Evolutionary conservation across 148 eudicot species (phyloP).

Genomic region (Persicaria tinctoria): DNA sequence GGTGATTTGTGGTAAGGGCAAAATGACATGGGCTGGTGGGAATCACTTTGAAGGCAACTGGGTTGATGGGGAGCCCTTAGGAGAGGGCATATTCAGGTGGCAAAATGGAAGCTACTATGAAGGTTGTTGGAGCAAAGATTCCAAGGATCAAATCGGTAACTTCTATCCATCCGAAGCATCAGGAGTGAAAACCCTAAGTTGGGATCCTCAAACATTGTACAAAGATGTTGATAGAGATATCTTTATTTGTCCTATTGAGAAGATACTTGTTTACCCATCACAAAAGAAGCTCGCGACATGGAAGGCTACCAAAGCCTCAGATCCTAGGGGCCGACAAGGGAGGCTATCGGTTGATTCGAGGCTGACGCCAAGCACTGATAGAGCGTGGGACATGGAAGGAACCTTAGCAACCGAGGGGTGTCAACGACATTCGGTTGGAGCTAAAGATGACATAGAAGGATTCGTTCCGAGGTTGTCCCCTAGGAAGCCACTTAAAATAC

Average conservation of each 20-base stretch:
- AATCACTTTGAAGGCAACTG: slow-evolving; percentile 64
- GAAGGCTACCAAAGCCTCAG: slow-evolving; percentile 50
- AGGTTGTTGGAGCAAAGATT: slow-evolving; percentile 73
- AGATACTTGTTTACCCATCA: slow-evolving; percentile 60
- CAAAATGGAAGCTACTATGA: slow-evolving; percentile 56
- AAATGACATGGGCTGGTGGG: slow-evolving; percentile 62
- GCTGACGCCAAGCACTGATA: slow-evolving; percentile 23
- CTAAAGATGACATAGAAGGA: neutral
- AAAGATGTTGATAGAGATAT: slow-evolving; percentile 32
- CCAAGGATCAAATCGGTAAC: slow-evolving; percentile 45
- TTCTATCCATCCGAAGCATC: slow-evolving; percentile 30
- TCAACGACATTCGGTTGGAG: neutral
- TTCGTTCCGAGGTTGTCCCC: slow-evolving; percentile 24
- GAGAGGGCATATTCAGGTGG: slow-evolving; percentile 71
- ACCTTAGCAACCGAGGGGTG: slow-evolving; percentile 16
- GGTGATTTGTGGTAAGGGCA: slow-evolving; percentile 51
- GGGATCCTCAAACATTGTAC: slow-evolving; percentile 75
- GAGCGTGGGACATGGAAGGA: slow-evolving; percentile 41
- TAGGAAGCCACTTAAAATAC: slow-evolving; percentile 57
- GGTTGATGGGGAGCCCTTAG: slow-evolving; percentile 71
- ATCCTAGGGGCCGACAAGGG: slow-evolving; percentile 35
- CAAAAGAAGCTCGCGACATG: slow-evolving; percentile 76
- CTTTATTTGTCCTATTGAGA: slow-evolving; percentile 46
- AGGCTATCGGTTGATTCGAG: slow-evolving; percentile 78
- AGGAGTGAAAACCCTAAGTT: slow-evolving; percentile 19